These are phyloP conservation scores for Fragaria iinumae DNA, from an alignment of 306 rosid genomes.

Conservation along the genomic window DNA sequence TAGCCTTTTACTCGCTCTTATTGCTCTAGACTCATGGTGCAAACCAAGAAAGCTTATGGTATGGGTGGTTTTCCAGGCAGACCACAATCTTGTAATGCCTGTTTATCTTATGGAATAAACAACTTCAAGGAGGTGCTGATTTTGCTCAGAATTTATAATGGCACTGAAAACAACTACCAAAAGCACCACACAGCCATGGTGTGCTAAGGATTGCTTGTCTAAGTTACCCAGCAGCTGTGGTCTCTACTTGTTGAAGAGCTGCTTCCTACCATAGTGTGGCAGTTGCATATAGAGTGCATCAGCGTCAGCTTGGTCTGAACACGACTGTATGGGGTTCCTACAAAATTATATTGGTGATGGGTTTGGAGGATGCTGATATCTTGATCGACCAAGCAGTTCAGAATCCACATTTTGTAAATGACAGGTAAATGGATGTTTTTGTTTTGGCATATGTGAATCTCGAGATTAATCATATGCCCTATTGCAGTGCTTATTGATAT, in stretches of 20 bases:
- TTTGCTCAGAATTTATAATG: not conserved
- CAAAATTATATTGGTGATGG: conserved; percentile 1
- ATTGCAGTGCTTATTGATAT: not conserved
- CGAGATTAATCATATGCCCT: not conserved
- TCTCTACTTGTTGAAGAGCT: not conserved
- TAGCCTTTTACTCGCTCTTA: not conserved
- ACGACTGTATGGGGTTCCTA: not conserved
- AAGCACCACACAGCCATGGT: not conserved
- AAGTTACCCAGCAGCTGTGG: not conserved
- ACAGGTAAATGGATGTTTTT: not conserved
- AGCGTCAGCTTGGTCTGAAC: not conserved
- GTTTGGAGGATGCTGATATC: not conserved
- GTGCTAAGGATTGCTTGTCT: not conserved
- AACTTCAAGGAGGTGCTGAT: not conserved
- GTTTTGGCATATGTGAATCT: conserved; percentile 4
- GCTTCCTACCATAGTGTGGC: not conserved
- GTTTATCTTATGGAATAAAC: not conserved
- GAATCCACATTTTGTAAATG: conserved; percentile 4
- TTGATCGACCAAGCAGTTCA: not conserved
- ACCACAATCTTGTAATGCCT: not conserved
- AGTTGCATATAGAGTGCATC: not conserved
- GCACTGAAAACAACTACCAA: not conserved
- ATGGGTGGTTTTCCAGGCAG: not conserved
- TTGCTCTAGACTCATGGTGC: not conserved
- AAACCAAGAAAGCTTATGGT: not conserved